Conservation (phyloP, 805 yeast species). For the Candida methanosorbosa region DNA sequence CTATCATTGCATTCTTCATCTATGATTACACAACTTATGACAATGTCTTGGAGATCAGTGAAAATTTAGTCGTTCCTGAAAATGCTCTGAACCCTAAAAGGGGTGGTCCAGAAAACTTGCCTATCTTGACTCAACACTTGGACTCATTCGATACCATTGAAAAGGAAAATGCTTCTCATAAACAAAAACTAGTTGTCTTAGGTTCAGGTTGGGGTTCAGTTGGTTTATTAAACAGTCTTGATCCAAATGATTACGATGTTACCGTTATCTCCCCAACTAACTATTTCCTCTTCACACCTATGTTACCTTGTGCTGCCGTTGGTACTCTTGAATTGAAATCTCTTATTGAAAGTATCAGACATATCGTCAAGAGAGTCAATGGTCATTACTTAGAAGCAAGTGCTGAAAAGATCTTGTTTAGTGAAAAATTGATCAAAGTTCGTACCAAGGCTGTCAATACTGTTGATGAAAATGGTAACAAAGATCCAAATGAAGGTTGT, state of each 20-base stretch:
- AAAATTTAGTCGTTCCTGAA: slow-evolving; percentile 39
- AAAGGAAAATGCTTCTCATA: slow-evolving; percentile 35
- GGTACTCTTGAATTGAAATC: slow-evolving; percentile 62
- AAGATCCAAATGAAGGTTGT: slow-evolving; percentile 26
- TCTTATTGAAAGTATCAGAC: slow-evolving; percentile 54
- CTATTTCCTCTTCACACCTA: slow-evolving; percentile 61
- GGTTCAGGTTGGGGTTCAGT: slow-evolving; percentile 74
- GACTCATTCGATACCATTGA: slow-evolving; percentile 47
- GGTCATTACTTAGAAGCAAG: slow-evolving; percentile 59
- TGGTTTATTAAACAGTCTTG: slow-evolving; percentile 42
- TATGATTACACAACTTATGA: slow-evolving; percentile 67
- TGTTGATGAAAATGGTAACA: no score
- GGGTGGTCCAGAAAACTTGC: slow-evolving; percentile 70
- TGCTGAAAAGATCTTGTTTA: slow-evolving; percentile 50
- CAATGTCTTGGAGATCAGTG: slow-evolving; percentile 29
- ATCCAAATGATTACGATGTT: slow-evolving; percentile 50
- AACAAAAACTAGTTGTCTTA: slow-evolving; percentile 50
- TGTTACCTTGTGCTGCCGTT: slow-evolving; percentile 63
- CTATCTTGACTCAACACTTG: slow-evolving; percentile 45
- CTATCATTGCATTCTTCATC: slow-evolving; percentile 44
- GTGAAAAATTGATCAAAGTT: slow-evolving; percentile 50
- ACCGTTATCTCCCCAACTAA: slow-evolving; percentile 63
- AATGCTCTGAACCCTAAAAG: slow-evolving; percentile 43
- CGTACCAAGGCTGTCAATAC: slow-evolving; percentile 30
- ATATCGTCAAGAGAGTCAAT: slow-evolving; percentile 39